These are phyloP conservation scores for Amylostereum chailletii DNA, from an alignment of 1,284 basidiomycete species.

Conservation along the genomic window DNA sequence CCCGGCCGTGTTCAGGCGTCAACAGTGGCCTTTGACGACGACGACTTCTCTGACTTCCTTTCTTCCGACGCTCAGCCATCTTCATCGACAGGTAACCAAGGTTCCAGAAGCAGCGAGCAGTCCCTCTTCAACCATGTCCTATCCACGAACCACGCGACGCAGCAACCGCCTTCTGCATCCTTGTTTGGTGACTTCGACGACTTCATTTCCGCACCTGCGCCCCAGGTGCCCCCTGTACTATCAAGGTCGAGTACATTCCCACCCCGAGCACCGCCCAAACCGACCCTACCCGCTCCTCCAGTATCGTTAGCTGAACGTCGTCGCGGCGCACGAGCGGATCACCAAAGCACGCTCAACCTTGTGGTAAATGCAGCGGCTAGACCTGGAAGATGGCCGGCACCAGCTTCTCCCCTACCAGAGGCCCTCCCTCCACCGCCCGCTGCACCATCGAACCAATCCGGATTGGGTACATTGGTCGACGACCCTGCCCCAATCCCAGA, in stretches of 20 bases:
- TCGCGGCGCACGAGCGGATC: not conserved
- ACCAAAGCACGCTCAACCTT: not conserved
- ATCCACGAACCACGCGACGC: not conserved
- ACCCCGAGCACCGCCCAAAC: not conserved
- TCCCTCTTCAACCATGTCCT: not conserved
- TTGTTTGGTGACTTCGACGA: slow-evolving; percentile 11
- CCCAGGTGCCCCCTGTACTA: not conserved
- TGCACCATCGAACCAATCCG: not conserved
- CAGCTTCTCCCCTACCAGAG: slow-evolving; percentile 5
- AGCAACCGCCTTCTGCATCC: not conserved
- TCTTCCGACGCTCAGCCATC: slow-evolving; percentile 3
- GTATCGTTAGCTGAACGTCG: not conserved
- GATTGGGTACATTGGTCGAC: not conserved
- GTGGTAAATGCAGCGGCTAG: not conserved
- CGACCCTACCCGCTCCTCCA: not conserved
- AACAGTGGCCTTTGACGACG: slow-evolving; percentile 11
- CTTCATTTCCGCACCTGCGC: slow-evolving; percentile 11
- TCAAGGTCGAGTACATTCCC: not conserved
- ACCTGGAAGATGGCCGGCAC: slow-evolving; percentile 9
- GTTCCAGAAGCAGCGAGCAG: not conserved
- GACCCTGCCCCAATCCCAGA: not conserved
- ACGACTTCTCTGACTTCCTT: slow-evolving; percentile 24
- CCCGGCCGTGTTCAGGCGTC: not conserved
- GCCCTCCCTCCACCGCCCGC: slow-evolving; percentile 7
- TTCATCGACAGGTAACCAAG: slow-evolving; percentile 1